phyloP scores from a whole-genome alignment of 306 rosid species.

The Cicer cuneatum region DNA sequence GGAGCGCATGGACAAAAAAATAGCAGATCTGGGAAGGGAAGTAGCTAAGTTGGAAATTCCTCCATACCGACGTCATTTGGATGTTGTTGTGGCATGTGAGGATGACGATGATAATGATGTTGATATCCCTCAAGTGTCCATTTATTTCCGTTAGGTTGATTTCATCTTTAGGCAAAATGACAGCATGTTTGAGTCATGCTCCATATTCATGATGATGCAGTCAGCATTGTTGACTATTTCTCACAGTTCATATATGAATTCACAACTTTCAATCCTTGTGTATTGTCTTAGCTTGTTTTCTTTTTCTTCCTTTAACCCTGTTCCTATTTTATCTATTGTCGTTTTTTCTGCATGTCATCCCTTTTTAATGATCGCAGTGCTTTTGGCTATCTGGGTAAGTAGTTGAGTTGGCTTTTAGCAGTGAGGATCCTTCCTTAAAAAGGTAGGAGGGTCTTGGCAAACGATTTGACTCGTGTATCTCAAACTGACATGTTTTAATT shows the following conservation, averaged over 20 bases:
- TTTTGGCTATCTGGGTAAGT: neutral
- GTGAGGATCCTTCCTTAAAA: no score
- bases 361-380: neutral
- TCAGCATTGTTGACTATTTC: constrained; percentile 32
- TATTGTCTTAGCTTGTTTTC: neutral
- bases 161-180: constrained; percentile 38
- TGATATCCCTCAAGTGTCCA: constrained; percentile 83
- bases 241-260: constrained; percentile 42
- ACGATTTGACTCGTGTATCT: no score
- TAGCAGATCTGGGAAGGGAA: constrained; percentile 81
- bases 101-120: constrained; percentile 87
- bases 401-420: neutral
- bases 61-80: constrained; percentile 74
- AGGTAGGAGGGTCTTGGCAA: no score
- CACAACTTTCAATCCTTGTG: constrained; percentile 36
- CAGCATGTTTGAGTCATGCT: constrained; percentile 39
- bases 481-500: no score
- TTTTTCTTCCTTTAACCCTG: neutral
- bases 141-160: constrained; percentile 77
- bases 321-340: neutral
- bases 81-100: constrained; percentile 93
- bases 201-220: constrained; percentile 33
- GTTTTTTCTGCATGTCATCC: neutral
- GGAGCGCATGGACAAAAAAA: constrained; percentile 79
- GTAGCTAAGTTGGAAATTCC: constrained; percentile 82